Evolutionary conservation across 2,329 filamentous ascomycete species (phyloP).

Genomic region (Hirsutella thompsonii): DNA sequence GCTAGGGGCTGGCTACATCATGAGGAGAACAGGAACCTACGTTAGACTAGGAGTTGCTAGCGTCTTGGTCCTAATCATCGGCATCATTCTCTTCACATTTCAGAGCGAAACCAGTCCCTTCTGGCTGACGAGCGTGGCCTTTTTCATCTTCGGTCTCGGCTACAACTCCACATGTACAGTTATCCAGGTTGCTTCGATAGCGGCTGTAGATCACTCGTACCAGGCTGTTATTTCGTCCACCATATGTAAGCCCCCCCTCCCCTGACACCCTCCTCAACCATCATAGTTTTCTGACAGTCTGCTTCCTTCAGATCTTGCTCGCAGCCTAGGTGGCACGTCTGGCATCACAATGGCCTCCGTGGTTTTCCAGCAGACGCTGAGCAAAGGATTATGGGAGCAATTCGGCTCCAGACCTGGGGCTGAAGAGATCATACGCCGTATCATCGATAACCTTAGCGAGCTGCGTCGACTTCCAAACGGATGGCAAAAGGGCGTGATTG

Average conservation of each 20-base stretch:
- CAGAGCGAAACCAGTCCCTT: conserved; percentile 43
- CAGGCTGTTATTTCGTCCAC: conserved; percentile 82
- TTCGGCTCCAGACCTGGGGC: conserved; percentile 59
- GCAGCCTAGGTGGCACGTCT: conserved; percentile 33
- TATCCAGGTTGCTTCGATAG: conserved; percentile 69
- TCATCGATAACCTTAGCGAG: conserved; percentile 62
- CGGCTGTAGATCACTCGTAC: conserved; percentile 68
- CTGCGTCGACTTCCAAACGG: conserved; percentile 56
- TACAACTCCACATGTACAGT: conserved; percentile 75
- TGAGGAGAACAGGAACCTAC: conserved; percentile 70
- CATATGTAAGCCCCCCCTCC: conserved; percentile 38
- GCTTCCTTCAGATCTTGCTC: conserved; percentile 22
- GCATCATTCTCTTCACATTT: conserved; percentile 34
- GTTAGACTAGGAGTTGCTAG: conserved; percentile 39
- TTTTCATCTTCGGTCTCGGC: conserved; percentile 58
- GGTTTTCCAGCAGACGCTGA: conserved; percentile 77
- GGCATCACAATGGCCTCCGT: conserved; percentile 50
- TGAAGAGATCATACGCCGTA: conserved; percentile 51
- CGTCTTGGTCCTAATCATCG: conserved; percentile 31
- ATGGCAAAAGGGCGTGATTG: conserved; percentile 57
- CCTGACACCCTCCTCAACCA: conserved; percentile 7
- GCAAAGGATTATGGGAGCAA: conserved; percentile 46
- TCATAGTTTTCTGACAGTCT: background rate
- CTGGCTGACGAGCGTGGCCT: conserved; percentile 53
- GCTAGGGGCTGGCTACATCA: conserved; percentile 57